Evolutionary conservation across 2,329 filamentous ascomycete genomes (phyloP).

Genomic region (Phialemoniopsis sp.): DNA sequence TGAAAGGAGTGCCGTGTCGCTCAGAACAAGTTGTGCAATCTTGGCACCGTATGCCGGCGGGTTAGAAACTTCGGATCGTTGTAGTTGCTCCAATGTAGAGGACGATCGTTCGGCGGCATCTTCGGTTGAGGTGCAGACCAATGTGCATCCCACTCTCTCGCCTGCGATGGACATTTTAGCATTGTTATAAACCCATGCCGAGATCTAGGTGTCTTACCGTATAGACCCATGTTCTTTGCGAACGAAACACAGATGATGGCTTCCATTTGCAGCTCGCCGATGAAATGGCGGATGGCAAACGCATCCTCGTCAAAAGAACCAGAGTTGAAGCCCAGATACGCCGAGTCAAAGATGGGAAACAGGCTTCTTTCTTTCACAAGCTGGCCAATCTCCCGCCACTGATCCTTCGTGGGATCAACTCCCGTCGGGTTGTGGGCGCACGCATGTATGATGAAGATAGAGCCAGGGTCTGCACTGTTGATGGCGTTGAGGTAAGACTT

Average conservation of each 20-base stretch:
- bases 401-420: conserved; percentile 3
- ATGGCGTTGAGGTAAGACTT: conserved; percentile 20
- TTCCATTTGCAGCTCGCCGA: neutral
- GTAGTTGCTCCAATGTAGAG: neutral
- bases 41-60: neutral
- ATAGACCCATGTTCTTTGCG: neutral
- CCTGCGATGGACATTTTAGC: neutral
- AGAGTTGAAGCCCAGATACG: conserved; percentile 4
- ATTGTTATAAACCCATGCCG: neutral
- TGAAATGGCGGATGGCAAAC: neutral
- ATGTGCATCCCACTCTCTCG: too few relatives aligned
- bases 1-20: too few relatives aligned
- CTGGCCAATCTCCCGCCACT: conserved; percentile 2
- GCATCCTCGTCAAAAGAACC: conserved; percentile 1
- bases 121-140: too few relatives aligned
- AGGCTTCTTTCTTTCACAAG: neutral
- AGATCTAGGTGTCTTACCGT: neutral
- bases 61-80: neutral
- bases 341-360: conserved; percentile 3
- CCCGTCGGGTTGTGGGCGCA: conserved; percentile 16
- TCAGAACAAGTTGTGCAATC: too few relatives aligned
- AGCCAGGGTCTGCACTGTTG: conserved; percentile 16
- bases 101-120: too few relatives aligned
- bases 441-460: conserved; percentile 30
- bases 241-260: neutral